Evolutionary conservation across 1,284 basidiomycete genomes (phyloP).

Genomic region (Ganoderma resinaceum): DNA sequence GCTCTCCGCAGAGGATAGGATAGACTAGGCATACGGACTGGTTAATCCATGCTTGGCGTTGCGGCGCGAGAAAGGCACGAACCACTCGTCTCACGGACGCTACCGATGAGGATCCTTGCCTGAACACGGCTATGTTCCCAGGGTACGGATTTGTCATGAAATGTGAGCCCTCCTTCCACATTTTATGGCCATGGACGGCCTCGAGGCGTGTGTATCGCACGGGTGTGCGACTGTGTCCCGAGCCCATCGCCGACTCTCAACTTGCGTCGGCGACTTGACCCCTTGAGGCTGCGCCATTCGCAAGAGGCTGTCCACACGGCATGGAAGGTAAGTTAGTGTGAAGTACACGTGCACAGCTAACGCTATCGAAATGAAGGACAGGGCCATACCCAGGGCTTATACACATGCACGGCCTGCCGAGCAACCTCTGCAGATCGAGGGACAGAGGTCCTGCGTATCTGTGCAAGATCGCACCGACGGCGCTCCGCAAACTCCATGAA

Average conservation of each 20-base stretch:
- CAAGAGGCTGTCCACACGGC: background rate
- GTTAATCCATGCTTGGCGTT: constrained; percentile 2
- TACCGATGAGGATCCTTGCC: background rate
- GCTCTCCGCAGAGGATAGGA: background rate
- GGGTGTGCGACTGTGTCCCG: constrained; percentile 22
- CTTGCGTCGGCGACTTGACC: background rate
- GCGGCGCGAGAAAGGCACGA: constrained; percentile 6
- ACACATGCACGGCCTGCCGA: background rate
- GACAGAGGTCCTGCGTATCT: background rate
- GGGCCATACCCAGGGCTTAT: background rate
- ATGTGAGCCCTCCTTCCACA: background rate
- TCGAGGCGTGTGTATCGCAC: constrained; percentile 30
- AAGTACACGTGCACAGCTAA: constrained; percentile 1
- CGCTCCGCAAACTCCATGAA: background rate
- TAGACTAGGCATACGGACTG: constrained; percentile 2
- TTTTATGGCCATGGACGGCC: constrained; percentile 14
- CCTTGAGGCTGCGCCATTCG: background rate
- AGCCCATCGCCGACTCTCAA: background rate
- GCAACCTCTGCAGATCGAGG: constrained; percentile 1
- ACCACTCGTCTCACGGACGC: constrained; percentile 4
- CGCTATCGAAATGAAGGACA: background rate
- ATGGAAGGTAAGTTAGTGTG: constrained; percentile 7
- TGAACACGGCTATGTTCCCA: background rate
- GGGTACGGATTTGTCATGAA: constrained; percentile 1
- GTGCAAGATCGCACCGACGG: background rate